Evolutionary conservation across 352 stramenopile species (phyloP).

Genomic region (Thalassiosira hispida): DNA sequence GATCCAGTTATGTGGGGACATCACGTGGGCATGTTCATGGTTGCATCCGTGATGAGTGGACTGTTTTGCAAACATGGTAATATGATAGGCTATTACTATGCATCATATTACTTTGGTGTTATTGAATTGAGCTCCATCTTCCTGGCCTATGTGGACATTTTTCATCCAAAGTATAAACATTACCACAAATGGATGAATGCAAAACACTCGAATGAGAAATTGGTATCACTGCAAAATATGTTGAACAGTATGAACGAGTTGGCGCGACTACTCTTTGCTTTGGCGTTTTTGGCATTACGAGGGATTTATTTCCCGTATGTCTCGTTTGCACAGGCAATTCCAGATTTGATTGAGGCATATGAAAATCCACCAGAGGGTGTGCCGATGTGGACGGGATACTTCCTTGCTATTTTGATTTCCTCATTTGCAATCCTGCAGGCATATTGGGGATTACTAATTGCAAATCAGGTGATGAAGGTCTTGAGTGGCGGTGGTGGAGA

Average conservation of each 20-base stretch:
- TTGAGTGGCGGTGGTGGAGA: conserved; percentile 18
- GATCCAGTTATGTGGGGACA: conserved; percentile 63
- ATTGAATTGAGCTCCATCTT: conserved; percentile 64
- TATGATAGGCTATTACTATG: conserved; percentile 64
- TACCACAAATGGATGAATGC: conserved; percentile 48
- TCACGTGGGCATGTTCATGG: conserved; percentile 61
- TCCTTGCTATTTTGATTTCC: conserved; percentile 24
- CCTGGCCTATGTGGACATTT: conserved; percentile 53
- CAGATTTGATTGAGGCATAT: conserved; percentile 34
- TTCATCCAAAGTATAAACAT: conserved; percentile 49
- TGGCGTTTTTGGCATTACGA: conserved; percentile 57
- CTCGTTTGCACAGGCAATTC: conserved; percentile 32
- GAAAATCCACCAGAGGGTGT: conserved; percentile 22
- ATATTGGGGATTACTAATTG: conserved; percentile 62
- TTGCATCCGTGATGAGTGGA: conserved; percentile 48
- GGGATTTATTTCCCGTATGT: conserved; percentile 64
- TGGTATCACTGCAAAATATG: conserved; percentile 3
- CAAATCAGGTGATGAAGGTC: conserved; percentile 49
- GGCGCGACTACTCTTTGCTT: conserved; percentile 52
- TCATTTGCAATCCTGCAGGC: conserved; percentile 59
- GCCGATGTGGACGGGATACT: conserved; percentile 46
- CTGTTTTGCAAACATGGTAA: conserved; percentile 26
- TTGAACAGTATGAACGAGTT: conserved; percentile 38
- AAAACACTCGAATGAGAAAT: conserved; percentile 11
- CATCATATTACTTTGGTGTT: conserved; percentile 67